Conservation (phyloP, 176 grass and related monocot species). For the Carex scoparia region DNA sequence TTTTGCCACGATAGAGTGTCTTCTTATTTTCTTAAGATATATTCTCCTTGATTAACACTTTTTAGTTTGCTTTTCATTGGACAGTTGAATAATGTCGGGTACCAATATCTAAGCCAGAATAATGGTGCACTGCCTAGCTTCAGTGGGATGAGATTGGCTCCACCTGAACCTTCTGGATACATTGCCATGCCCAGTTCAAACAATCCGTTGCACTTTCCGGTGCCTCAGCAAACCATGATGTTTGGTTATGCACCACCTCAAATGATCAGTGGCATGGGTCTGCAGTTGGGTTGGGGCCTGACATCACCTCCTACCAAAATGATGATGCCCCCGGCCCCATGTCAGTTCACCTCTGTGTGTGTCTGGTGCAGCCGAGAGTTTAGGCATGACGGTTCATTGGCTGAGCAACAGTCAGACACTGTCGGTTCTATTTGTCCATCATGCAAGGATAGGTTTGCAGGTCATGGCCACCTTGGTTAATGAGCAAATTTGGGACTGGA, state of each 20-base stretch:
- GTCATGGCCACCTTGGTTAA: conserved; percentile 24
- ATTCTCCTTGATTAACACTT: background rate
- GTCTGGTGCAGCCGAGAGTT: conserved; percentile 73
- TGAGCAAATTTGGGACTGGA: background rate
- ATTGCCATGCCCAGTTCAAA: conserved; percentile 26
- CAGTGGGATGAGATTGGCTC: conserved; percentile 28
- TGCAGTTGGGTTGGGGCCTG: conserved; percentile 68
- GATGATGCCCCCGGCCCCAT: conserved; percentile 8
- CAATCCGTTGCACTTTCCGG: conserved; percentile 35
- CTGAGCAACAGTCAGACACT: conserved; percentile 37
- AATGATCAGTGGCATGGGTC: conserved; percentile 14
- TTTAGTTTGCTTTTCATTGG: background rate
- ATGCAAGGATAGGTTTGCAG: conserved; percentile 68
- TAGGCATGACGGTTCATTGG: conserved; percentile 42
- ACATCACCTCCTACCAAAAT: conserved; percentile 38
- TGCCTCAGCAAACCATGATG: conserved; percentile 43
- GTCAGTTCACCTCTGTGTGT: conserved; percentile 39
- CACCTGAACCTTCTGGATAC: conserved; percentile 35
- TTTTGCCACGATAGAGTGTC: background rate
- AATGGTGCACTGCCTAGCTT: conserved; percentile 24
- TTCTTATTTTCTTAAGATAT: background rate
- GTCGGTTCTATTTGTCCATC: conserved; percentile 66
- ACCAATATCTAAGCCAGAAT: conserved; percentile 20
- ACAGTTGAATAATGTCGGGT: conserved; percentile 22
- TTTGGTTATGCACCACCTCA: conserved; percentile 54